These are phyloP conservation scores for Strobilomyces echinocephalus DNA, from an alignment of 768 basidiomycete genomes.

Conservation along the genomic window DNA sequence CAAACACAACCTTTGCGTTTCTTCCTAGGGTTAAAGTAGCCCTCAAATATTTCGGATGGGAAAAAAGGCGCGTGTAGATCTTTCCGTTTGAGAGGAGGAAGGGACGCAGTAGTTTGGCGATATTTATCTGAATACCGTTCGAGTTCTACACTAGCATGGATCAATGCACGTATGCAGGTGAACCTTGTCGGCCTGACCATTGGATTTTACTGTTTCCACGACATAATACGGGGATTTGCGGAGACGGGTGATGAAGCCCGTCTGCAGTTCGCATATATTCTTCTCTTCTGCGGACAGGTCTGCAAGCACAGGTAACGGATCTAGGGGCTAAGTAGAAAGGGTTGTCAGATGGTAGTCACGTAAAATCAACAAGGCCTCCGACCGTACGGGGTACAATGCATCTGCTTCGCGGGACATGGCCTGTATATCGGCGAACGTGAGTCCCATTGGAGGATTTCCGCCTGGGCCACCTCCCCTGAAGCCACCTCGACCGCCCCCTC, in stretches of 20 bases:
- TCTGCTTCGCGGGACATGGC: constrained; percentile 71
- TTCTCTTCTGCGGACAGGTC: constrained; percentile 64
- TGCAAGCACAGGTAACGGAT: constrained; percentile 61
- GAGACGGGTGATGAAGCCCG: constrained; percentile 59
- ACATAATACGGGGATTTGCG: constrained; percentile 72
- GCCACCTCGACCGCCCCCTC: constrained; percentile 58
- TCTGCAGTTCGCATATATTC: constrained; percentile 60
- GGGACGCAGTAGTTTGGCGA: constrained; percentile 52
- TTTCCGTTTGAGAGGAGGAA: constrained; percentile 63
- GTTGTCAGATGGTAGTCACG: constrained; percentile 17
- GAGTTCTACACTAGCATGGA: constrained; percentile 44
- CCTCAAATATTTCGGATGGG: constrained; percentile 69
- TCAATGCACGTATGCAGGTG: not conserved
- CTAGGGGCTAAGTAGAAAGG: constrained; percentile 47
- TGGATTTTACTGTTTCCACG: constrained; percentile 64
- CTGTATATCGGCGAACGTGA: constrained; percentile 77
- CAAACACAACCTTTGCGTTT: constrained; percentile 44
- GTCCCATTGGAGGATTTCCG: constrained; percentile 65
- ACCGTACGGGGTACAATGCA: constrained; percentile 75
- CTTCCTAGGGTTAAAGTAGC: constrained; percentile 72
- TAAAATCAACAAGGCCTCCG: constrained; percentile 17
- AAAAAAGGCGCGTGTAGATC: constrained; percentile 76
- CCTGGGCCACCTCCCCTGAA: constrained; percentile 46
- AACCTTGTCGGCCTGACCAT: constrained; percentile 34
- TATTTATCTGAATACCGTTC: constrained; percentile 85